Evolutionary conservation across 768 basidiomycete species (phyloP).

Genomic region (Boletus tomentosulus): DNA sequence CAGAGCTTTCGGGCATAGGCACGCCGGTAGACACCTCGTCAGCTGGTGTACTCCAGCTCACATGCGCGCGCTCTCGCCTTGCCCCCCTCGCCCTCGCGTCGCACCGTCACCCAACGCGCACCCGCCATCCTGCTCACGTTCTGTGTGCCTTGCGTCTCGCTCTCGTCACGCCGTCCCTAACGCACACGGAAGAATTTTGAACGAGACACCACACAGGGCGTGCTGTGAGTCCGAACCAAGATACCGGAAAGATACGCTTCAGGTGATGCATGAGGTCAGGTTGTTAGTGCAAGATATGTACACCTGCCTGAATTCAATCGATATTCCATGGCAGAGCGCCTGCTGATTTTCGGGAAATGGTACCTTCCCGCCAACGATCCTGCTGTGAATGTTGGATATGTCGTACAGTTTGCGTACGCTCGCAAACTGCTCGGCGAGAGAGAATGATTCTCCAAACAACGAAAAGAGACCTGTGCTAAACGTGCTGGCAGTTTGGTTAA

Average conservation of each 20-base stretch:
- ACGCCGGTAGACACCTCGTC: no score
- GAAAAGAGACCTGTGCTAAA: conserved; percentile 49
- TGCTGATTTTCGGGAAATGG: conserved; percentile 50
- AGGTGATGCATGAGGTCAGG: conserved; percentile 18
- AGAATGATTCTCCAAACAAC: conserved; percentile 53
- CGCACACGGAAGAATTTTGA: conserved; percentile 39
- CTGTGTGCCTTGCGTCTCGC: no score
- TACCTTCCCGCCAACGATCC: conserved; percentile 48
- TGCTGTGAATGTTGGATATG: conserved; percentile 55
- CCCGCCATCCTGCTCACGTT: no score
- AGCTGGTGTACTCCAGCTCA: no score
- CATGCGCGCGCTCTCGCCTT: no score
- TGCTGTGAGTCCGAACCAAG: conserved; percentile 43
- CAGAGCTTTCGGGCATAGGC: no score
- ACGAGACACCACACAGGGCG: conserved; percentile 61
- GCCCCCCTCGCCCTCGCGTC: no score
- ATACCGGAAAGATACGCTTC: conserved; percentile 71
- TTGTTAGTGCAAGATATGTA: neutral
- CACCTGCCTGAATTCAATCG: conserved; percentile 54
- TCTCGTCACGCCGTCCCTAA: no score
- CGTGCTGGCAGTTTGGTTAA: conserved; percentile 47
- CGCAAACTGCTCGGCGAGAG: conserved; percentile 50
- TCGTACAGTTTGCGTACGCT: conserved; percentile 62
- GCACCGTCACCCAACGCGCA: no score
- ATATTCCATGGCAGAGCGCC: conserved; percentile 44